Base-by-base conservation (phyloP, 768 basidiomycete genomes). In the Amanita rubescens region DNA sequence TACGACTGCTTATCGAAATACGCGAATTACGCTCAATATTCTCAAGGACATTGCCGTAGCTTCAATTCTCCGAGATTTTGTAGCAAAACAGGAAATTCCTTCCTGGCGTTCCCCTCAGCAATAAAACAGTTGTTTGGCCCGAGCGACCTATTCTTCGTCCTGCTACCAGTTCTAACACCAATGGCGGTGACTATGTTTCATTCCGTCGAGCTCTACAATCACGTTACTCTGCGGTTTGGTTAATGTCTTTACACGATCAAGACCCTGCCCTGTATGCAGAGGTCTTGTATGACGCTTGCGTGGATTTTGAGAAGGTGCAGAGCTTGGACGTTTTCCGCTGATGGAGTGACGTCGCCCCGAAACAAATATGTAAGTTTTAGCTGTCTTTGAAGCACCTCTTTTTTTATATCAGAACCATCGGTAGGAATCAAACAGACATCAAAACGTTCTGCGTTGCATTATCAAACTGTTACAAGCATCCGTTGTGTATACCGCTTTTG, bases 131-230 rank as follows among this genome's bases (percentile, higher is more conserved):
- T 8, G 67, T 76, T n/a, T 89, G 87, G 87, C 87, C 87, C 19
- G 63, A 64, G 15, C 47, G 65, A 2, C 68, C 66, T 38, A 64
- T 62, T 47, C 60, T 63, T 14, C 72, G 78, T n/a, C 65, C 68
- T 27, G 60, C 66, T 1, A 59, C 71, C 8, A 59, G 66, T 57
- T 71, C 77, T 11, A 66, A 69, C 6, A 77, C 76, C 51, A 85
- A 81, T 62, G 85, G 88, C 0, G 80, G 85, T 17, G 82, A 87
- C 57, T 92, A 90, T 63, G 71, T 88, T 42, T 76, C 79, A 14
- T 72, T 77, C 22, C 72, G 89, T 35, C 73, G 78, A 35, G 66
- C 71, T 2, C 66, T 92, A 19, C 65, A 82, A 48, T 60, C 65
- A 17, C 75, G 71, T 57, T 89, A 87, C 62, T 84, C 75, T 12